Conservation (phyloP, 2,329 filamentous ascomycete species). For the Nectriaceae sp. region DNA sequence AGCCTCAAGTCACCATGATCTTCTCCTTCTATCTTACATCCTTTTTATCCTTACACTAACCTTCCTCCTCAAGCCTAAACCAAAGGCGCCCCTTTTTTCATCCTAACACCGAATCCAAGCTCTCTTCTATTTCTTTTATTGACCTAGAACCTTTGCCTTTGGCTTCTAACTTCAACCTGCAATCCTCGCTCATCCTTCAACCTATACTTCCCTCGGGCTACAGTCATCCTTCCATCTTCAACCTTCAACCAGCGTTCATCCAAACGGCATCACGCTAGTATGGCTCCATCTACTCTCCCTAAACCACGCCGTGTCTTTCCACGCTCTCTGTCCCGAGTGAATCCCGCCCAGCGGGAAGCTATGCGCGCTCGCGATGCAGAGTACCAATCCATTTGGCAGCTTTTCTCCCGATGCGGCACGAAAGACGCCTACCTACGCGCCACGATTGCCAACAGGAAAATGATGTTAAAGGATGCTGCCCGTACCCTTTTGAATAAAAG, state of each 20-base stretch:
- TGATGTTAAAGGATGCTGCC: constrained; percentile 11
- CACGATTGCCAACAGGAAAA: constrained; percentile 1
- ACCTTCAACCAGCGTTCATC: neutral
- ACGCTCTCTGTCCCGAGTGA: neutral
- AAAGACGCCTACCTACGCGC: constrained; percentile 12
- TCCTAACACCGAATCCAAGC: too few relatives aligned
- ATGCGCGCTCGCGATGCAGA: constrained; percentile 19
- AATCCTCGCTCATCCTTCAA: too few relatives aligned
- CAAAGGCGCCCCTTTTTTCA: too few relatives aligned
- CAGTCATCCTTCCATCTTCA: neutral
- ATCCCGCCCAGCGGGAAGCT: constrained; percentile 2
- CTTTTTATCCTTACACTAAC: too few relatives aligned
- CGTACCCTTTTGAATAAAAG: constrained; percentile 14
- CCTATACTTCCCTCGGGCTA: neutral
- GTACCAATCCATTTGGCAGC: constrained; percentile 28
- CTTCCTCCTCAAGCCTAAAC: too few relatives aligned
- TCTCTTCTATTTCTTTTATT: too few relatives aligned
- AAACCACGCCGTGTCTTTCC: neutral
- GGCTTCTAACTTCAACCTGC: too few relatives aligned
- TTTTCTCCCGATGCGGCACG: constrained; percentile 18
- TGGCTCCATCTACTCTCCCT: too few relatives aligned
- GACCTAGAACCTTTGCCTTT: too few relatives aligned
- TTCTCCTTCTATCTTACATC: too few relatives aligned
- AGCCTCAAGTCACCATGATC: too few relatives aligned
- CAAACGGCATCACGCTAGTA: too few relatives aligned